phyloP scores from a whole-genome alignment of 2,329 filamentous ascomycete species.

The Xylariaceae sp. region DNA sequence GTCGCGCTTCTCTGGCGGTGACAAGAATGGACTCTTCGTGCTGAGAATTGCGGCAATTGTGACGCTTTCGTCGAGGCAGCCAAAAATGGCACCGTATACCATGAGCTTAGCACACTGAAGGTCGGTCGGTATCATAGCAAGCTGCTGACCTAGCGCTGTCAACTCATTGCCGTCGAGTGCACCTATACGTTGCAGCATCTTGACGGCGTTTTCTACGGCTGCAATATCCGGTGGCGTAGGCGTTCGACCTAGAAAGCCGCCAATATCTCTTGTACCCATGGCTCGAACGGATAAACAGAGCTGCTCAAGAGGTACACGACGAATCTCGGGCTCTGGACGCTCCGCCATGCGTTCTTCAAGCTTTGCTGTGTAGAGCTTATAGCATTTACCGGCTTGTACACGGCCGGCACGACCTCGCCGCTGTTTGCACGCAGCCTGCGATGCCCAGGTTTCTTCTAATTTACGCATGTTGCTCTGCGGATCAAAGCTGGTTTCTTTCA shows the following conservation, averaged over 20 bases:
- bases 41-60: slow-evolving; percentile 92
- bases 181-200: slow-evolving; percentile 75
- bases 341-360: slow-evolving; percentile 83
- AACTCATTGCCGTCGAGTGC: slow-evolving; percentile 80
- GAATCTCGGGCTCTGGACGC: slow-evolving; percentile 87
- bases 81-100: slow-evolving; percentile 91
- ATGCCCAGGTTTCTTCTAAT: slow-evolving; percentile 92
- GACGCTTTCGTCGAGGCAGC: slow-evolving; percentile 81
- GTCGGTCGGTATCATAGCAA: slow-evolving; percentile 94
- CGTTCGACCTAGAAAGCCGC: slow-evolving; percentile 73
- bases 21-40: slow-evolving; percentile 78
- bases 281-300: slow-evolving; percentile 90
- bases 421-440: slow-evolving; percentile 88
- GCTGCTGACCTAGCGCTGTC: slow-evolving; percentile 84
- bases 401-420: slow-evolving; percentile 87
- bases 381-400: slow-evolving; percentile 86
- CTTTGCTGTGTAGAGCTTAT: slow-evolving; percentile 87
- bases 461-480: slow-evolving; percentile 88
- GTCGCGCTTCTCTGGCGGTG: slow-evolving; percentile 76
- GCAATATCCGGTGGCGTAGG: slow-evolving; percentile 81
- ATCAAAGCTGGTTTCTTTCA: slow-evolving; percentile 96
- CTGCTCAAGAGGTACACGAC: slow-evolving; percentile 87
- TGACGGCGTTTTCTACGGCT: slow-evolving; percentile 81
- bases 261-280: slow-evolving; percentile 84
- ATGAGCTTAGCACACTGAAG: slow-evolving; percentile 90